Evolutionary conservation across 2,329 filamentous ascomycete species (phyloP).

Genomic region (Polychaeton citri): DNA sequence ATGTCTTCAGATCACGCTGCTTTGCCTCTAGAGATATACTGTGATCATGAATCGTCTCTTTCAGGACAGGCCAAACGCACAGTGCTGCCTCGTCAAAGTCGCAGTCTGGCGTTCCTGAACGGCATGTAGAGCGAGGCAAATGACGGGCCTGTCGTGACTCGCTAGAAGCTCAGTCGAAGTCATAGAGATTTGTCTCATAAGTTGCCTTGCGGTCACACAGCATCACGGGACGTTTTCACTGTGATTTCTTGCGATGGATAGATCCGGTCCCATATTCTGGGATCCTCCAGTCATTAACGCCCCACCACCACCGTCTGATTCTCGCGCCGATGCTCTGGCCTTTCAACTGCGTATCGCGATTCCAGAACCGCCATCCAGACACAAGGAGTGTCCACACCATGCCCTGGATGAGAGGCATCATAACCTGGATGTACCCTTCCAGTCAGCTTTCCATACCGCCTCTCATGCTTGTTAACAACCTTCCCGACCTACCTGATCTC

Average conservation of each 20-base stretch:
- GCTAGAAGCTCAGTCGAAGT: too few relatives aligned
- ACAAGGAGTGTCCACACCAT: conserved; percentile 76
- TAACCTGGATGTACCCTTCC: conserved; percentile 38
- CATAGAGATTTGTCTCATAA: too few relatives aligned
- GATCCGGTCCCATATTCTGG: conserved; percentile 24
- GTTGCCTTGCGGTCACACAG: too few relatives aligned
- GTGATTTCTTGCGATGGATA: background rate
- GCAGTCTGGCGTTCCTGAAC: too few relatives aligned
- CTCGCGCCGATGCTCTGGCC: conserved; percentile 65
- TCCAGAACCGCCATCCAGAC: conserved; percentile 83
- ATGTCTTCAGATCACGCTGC: too few relatives aligned
- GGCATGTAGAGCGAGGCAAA: too few relatives aligned
- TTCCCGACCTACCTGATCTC: conserved; percentile 69
- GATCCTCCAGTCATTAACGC: conserved; percentile 78
- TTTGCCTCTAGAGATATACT: too few relatives aligned
- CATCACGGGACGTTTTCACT: background rate
- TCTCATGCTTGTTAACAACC: conserved; percentile 2
- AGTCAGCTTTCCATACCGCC: background rate
- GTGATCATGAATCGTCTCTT: too few relatives aligned
- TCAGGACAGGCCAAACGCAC: too few relatives aligned
- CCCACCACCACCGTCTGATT: conserved; percentile 86
- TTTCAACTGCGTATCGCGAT: conserved; percentile 60
- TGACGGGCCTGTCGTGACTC: too few relatives aligned
- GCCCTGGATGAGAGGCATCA: conserved; percentile 80
- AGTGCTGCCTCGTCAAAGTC: too few relatives aligned